Evolutionary conservation across 2,329 filamentous ascomycete genomes (phyloP), one percentile per base, ranked within the genome.

Genomic region (Cryphonectria parasitica): DNA sequence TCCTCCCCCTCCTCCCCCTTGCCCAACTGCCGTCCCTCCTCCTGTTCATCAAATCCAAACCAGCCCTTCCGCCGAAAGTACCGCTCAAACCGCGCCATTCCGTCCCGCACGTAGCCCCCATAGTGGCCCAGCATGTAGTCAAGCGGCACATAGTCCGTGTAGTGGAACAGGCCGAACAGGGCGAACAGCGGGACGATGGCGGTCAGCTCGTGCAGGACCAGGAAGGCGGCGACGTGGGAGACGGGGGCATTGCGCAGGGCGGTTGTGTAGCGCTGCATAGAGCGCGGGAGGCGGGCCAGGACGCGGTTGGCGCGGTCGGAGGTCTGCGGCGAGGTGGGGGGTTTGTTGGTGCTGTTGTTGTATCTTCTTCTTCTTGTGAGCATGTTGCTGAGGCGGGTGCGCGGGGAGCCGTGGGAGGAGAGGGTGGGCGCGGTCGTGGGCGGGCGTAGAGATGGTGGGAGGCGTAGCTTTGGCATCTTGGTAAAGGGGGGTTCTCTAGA

Each of bases 191-290:
- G 95, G 1, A 95, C 80, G 15, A 98, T 83, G 13, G 96, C 95
- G 0, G 96, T 98, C 61, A 98, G 79, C 80, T 99, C 96, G 83
- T 99, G 96, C 0, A 99, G 86, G 54, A 98, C 84, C 15, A 98
- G 84, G 79, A 99, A 99, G 0, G 95, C 91, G 1, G 91, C 89
- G 58, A 97, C 85, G 81, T 98, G 94, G 0, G 93, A 93, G 61
- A 94, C 80, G 0, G 96, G 96, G 0, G 94, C 94, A 69, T 87
- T 85, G 70, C 90, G 88, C 3, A 99, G 88, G 0, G 89, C 89
- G 0, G 83, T 81, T 0, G 92, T 90, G 82, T 94, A 93, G 67
- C 84, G 86, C 70, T 88, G 91, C 17, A 97, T 85, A 72, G 89
- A 90, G 5, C 78, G 82, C 2, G 93, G 94, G 10, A 92, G 85